Evolutionary conservation across 2,329 filamentous ascomycete genomes (phyloP).

Genomic region (Elsinoe perseae): DNA sequence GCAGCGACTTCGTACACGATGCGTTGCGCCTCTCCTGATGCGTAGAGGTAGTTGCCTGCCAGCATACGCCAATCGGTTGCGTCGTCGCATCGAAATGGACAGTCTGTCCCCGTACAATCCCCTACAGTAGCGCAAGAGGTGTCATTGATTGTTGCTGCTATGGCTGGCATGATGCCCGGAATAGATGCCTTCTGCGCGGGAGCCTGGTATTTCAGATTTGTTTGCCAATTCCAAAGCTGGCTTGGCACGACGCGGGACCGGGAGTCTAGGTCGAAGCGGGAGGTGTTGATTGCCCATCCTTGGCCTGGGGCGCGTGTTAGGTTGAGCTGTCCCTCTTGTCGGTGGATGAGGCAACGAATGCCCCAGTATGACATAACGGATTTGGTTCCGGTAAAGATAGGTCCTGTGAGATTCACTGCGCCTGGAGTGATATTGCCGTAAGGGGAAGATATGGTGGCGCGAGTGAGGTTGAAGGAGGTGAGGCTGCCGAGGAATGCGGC

Average conservation of each 20-base stretch:
- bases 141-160: neutral
- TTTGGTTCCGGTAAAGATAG: neutral
- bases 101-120: neutral
- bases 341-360: neutral
- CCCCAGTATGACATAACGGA: neutral
- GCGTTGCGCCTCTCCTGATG: neutral
- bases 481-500: neutral
- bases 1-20: neutral
- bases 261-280: neutral
- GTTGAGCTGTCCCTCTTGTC: neutral
- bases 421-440: neutral
- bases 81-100: neutral
- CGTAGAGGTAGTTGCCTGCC: neutral
- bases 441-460: neutral
- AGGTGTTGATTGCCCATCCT: neutral
- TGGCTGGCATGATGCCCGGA: neutral
- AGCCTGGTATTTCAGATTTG: neutral
- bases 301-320: neutral
- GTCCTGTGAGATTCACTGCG: neutral
- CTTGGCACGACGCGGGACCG: neutral
- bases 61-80: neutral
- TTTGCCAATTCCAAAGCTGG: neutral
- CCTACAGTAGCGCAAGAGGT: neutral
- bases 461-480: neutral
- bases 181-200: neutral